Evolutionary conservation across 106 monocot genomes (phyloP), one percentile per base, ranked within the genome.

Genomic region (Phalaenopsis aphrodite): DNA sequence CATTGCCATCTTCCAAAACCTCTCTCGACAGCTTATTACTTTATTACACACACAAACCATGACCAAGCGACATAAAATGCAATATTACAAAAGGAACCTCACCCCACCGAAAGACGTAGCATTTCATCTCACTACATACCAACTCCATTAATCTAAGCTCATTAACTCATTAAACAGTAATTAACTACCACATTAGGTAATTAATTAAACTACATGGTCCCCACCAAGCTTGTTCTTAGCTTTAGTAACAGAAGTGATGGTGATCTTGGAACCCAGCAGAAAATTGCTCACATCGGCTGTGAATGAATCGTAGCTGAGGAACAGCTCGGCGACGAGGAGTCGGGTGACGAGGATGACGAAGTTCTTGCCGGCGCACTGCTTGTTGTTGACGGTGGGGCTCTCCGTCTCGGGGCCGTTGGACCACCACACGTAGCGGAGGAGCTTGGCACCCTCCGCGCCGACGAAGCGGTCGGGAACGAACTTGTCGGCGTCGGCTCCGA

Each of bases 311-410:
- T 86, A 89, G 41, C 82, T 12, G 48, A 86, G 81, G 77, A 89
- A 89, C 42, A 89, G 49, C 77, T 86, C 89, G 39, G 69, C 89
- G 21, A 86, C 81, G 46, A 89, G 72, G 74, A 86, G 72, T 76
- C 88, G 69, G 30, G 72, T 80, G 15, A 83, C 75, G 30, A 83
- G 80, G 24, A 88, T 41, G 30, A 84, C 84, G 12, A 89, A 79
- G 64, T 89, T 49, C 84, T 89, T 89, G 41, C 86, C 86, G 1
- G 86, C 76, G 79, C 86, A 89, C 81, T 89, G 85, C 84, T 89
- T 89, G 84, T 89, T 39, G 8, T 36, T 18, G 75, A 84, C 46
- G n/a, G 86, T 84, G 3, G 89, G 83, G 47, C 19, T 79, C 52
- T 78, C 84, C 3, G 81, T 86, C 86, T 89, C 86, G 5, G 78